Percentiles rank a stretch among this genome's conserved stretches.
Conservation (phyloP, 495 filamentous ascomycete species). For the Aspergillus incahuasiensis region DNA sequence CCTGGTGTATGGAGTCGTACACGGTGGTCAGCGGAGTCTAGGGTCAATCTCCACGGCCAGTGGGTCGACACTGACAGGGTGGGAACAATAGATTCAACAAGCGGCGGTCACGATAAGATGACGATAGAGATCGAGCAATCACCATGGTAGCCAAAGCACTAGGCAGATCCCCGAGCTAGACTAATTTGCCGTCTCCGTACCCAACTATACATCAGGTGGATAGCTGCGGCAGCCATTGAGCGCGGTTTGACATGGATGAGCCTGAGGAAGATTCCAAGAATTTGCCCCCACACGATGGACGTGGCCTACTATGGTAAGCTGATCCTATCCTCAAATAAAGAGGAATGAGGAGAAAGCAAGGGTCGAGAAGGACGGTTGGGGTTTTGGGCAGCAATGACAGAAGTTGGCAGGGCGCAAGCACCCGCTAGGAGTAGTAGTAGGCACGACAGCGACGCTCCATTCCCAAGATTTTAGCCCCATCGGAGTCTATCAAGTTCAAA, state of each 20-base stretch:
- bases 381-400: slow-evolving; percentile 40
- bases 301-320: slow-evolving; percentile 22
- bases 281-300: slow-evolving; percentile 22
- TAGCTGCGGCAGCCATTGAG: slow-evolving; percentile 13
- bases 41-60: slow-evolving; percentile 10
- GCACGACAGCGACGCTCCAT: slow-evolving; percentile 11
- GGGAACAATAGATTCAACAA: slow-evolving; percentile 17
- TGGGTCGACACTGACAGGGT: slow-evolving; percentile 10
- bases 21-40: slow-evolving; percentile 15
- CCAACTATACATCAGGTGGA: slow-evolving; percentile 15
- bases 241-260: slow-evolving; percentile 16
- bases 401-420: slow-evolving; percentile 22
- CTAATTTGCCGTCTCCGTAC: slow-evolving; percentile 9
- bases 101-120: slow-evolving; percentile 15
- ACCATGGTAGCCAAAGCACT: slow-evolving; percentile 7
- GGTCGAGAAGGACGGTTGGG: slow-evolving; percentile 12
- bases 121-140: slow-evolving; percentile 15
- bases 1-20: slow-evolving; percentile 11
- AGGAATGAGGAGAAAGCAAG: slow-evolving; percentile 17
- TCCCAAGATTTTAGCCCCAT: slow-evolving; percentile 15
- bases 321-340: slow-evolving; percentile 19
- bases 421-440: slow-evolving; percentile 8
- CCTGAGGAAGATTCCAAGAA: slow-evolving; percentile 14
- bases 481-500: slow-evolving; percentile 6
- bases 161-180: slow-evolving; percentile 16